phyloP scores from a whole-genome alignment of 257 asterid species.

The Plectranthus barbatus region DNA sequence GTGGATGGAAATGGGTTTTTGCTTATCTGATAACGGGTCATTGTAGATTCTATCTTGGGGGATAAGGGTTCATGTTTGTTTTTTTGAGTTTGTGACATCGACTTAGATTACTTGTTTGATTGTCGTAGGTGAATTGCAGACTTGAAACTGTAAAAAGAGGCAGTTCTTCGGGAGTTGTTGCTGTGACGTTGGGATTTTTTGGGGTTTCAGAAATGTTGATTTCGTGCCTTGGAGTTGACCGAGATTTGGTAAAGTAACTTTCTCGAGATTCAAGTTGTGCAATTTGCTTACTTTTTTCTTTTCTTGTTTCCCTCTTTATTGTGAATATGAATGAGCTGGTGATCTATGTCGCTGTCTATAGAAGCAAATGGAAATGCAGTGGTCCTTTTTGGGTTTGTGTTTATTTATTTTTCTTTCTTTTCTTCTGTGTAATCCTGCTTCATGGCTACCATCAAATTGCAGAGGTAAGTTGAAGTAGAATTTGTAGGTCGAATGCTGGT shows the following conservation, averaged over 20 bases:
- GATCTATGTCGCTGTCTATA: neutral
- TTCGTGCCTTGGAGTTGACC: conserved; percentile 22
- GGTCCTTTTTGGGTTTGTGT: neutral
- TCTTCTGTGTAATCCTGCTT: neutral
- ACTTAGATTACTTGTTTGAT: conserved; percentile 19
- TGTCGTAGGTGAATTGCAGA: conserved; percentile 15
- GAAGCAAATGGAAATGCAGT: conserved; percentile 7
- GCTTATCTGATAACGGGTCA: neutral
- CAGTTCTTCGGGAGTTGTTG: neutral
- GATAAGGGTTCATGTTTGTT: no score
- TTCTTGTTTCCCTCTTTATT: no score
- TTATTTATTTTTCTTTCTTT: neutral
- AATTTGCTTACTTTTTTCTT: neutral
- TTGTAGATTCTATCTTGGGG: conserved; percentile 1
- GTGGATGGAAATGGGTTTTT: conserved; percentile 14
- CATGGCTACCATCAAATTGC: neutral
- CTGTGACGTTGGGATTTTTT: conserved; percentile 8
- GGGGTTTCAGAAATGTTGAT: conserved; percentile 21
- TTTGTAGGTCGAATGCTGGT: neutral
- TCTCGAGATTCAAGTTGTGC: conserved; percentile 10
- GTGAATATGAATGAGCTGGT: conserved; percentile 13
- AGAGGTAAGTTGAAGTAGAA: neutral
- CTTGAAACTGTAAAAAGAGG: neutral
- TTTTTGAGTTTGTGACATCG: conserved; percentile 22
- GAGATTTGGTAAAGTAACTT: conserved; percentile 31